phyloP scores from a whole-genome alignment of 352 stramenopile species.

The Bremia lactucae region DNA sequence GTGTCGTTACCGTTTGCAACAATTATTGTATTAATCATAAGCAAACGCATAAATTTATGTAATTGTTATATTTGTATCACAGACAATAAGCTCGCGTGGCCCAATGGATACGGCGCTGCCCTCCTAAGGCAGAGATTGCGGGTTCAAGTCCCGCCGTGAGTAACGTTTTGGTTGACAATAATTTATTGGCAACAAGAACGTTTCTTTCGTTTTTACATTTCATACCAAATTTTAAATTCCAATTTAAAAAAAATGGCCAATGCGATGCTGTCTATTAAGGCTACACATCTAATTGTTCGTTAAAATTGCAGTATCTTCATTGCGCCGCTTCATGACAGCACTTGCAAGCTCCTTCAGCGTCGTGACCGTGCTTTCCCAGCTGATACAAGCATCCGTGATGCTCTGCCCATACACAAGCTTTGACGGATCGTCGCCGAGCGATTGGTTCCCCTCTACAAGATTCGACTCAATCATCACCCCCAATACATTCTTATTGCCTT shows the following conservation, averaged over 20 bases:
- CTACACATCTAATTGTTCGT: slow-evolving; percentile 8
- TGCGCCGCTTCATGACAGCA: slow-evolving; percentile 41
- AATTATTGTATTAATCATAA: not conserved
- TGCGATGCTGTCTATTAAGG: not conserved
- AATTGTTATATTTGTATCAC: slow-evolving; percentile 1
- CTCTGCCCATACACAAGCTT: slow-evolving; percentile 79
- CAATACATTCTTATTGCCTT: slow-evolving; percentile 56
- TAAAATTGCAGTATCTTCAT: slow-evolving; percentile 9
- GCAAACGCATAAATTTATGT: not conserved
- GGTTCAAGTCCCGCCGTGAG: slow-evolving; percentile 69
- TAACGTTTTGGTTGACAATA: slow-evolving; percentile 11
- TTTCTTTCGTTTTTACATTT: too few species aligned
- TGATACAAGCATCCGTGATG: slow-evolving; percentile 82
- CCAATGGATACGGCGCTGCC: slow-evolving; percentile 64
- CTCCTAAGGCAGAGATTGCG: slow-evolving; percentile 72
- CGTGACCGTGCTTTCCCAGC: slow-evolving; percentile 71
- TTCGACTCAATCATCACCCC: slow-evolving; percentile 87
- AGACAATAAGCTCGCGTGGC: slow-evolving; percentile 42
- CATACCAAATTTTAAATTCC: too few species aligned
- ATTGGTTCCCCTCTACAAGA: slow-evolving; percentile 79
- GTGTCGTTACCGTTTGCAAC: not conserved
- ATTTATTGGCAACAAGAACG: slow-evolving; percentile 12
- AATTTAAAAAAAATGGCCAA: too few species aligned
- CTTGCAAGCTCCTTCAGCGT: slow-evolving; percentile 44
- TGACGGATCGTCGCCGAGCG: slow-evolving; percentile 47